These are phyloP conservation scores for Apiotrichum mycotoxinovorans DNA, from an alignment of 1,284 basidiomycete species.

Conservation along the genomic window DNA sequence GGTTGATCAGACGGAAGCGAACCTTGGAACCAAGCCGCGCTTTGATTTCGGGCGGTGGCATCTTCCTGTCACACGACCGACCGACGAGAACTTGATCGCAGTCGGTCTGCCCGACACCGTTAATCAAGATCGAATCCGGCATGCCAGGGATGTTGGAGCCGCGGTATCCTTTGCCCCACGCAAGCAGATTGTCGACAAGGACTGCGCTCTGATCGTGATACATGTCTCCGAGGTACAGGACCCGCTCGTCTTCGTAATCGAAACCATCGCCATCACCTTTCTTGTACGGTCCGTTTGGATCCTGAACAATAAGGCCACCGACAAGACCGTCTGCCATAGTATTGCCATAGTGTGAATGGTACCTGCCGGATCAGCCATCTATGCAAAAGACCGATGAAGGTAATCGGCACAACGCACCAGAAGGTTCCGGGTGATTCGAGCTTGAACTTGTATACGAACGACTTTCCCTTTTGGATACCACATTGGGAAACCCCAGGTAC, in stretches of 20 bases:
- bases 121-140: conserved; percentile 30
- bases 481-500: conserved; percentile 49
- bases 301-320: conserved; percentile 34
- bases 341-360: conserved; percentile 38
- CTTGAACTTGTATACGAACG: conserved; percentile 54
- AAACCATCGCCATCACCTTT: too few relatives aligned
- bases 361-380: too few relatives aligned
- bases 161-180: not conserved
- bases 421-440: conserved; percentile 27
- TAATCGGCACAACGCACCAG: conserved; percentile 25
- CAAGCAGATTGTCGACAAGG: conserved; percentile 15
- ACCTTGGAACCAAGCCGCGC: conserved; percentile 1
- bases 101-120: conserved; percentile 25
- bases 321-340: conserved; percentile 33
- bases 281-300: conserved; percentile 22
- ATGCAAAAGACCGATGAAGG: too few relatives aligned
- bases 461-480: conserved; percentile 54
- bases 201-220: conserved; percentile 23
- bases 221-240: conserved; percentile 31
- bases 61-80: conserved; percentile 2
- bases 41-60: not conserved
- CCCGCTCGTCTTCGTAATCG: conserved; percentile 35
- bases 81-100: conserved; percentile 6
- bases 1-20: conserved; percentile 24
- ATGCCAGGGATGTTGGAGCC: conserved; percentile 10